Percentiles rank a stretch among this genome's conserved stretches.
Evolutionary conservation across 495 filamentous ascomycete genomes (phyloP).

Genomic region (Aspergillus coremiiformis): DNA sequence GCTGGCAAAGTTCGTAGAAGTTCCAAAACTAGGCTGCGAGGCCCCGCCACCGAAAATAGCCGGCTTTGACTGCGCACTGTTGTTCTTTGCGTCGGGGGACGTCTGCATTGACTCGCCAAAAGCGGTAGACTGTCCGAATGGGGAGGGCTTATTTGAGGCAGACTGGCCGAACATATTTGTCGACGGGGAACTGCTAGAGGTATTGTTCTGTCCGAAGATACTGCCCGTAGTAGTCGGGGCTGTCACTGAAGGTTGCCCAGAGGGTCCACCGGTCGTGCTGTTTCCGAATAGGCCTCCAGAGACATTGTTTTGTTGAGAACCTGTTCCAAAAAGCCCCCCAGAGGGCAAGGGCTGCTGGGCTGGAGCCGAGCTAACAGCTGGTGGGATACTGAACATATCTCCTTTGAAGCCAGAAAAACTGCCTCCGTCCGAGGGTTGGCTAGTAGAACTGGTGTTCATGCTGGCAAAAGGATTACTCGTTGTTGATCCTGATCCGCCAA

Average conservation of each 20-base stretch:
- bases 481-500: conserved; percentile 16
- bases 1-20: conserved; percentile 8
- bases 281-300: conserved; percentile 17
- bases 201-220: conserved; percentile 12
- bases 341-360: conserved; percentile 18
- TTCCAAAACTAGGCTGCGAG: conserved; percentile 10
- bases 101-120: conserved; percentile 38
- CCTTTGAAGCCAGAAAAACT: conserved; percentile 26
- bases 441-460: conserved; percentile 16
- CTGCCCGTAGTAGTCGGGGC: conserved; percentile 2
- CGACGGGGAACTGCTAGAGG: conserved; percentile 14
- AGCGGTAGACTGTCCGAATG: conserved; percentile 20
- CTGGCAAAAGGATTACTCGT: conserved; percentile 37
- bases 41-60: conserved; percentile 17
- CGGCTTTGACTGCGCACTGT: conserved; percentile 11
- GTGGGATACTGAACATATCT: conserved; percentile 28
- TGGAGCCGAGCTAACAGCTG: conserved; percentile 13
- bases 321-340: conserved; percentile 16
- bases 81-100: conserved; percentile 34
- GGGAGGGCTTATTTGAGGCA: conserved; percentile 16
- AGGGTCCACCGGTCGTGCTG: conserved; percentile 17
- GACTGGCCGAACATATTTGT: conserved; percentile 21
- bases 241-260: conserved; percentile 9
- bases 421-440: conserved; percentile 13
- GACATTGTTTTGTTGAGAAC: conserved; percentile 10